A percentile compares a stretch with the other conserved stretches of the same genome.
These are phyloP conservation scores for Lentinula lateritia DNA, from an alignment of 768 basidiomycete genomes.

Conservation along the genomic window DNA sequence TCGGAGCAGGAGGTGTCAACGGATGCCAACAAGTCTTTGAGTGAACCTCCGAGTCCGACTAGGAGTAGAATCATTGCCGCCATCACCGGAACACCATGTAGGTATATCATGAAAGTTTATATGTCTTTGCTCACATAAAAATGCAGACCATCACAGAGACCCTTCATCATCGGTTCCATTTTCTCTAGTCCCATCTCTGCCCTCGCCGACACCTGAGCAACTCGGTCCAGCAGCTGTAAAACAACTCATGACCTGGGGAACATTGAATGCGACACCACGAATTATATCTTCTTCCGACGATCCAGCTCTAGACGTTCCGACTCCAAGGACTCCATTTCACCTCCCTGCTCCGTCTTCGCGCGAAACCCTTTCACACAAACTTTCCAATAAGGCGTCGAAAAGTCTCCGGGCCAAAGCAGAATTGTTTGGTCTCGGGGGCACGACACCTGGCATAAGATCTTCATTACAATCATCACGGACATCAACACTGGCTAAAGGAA, in stretches of 20 bases:
- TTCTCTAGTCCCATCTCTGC: constrained; percentile 77
- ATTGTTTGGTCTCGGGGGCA: constrained; percentile 39
- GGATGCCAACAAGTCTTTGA: constrained; percentile 33
- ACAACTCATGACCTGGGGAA: constrained; percentile 97
- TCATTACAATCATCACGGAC: constrained; percentile 26
- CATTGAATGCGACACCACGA: constrained; percentile 86
- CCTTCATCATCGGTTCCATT: constrained; percentile 45
- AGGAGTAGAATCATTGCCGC: constrained; percentile 89
- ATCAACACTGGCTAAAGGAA: constrained; percentile 30
- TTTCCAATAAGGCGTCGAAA: constrained; percentile 79
- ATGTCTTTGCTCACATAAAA: not conserved
- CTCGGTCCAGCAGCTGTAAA: constrained; percentile 81
- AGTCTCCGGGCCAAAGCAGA: constrained; percentile 75
- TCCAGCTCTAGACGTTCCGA: constrained; percentile 33
- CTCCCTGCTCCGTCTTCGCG: constrained; percentile 73
- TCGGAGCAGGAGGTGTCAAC: constrained; percentile 58
- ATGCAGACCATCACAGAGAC: constrained; percentile 57
- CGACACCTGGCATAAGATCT: constrained; percentile 27
- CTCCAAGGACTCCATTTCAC: constrained; percentile 66
- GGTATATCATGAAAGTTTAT: constrained; percentile 21
- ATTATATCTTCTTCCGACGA: constrained; percentile 66
- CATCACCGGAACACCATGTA: constrained; percentile 89
- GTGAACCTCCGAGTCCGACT: constrained; percentile 82
- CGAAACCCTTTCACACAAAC: constrained; percentile 74
- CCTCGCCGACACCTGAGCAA: constrained; percentile 80